Evolutionary conservation across 768 basidiomycete species (phyloP), one percentile per base, ranked within the genome.

Genomic region (Boletus vermiculosoides): DNA sequence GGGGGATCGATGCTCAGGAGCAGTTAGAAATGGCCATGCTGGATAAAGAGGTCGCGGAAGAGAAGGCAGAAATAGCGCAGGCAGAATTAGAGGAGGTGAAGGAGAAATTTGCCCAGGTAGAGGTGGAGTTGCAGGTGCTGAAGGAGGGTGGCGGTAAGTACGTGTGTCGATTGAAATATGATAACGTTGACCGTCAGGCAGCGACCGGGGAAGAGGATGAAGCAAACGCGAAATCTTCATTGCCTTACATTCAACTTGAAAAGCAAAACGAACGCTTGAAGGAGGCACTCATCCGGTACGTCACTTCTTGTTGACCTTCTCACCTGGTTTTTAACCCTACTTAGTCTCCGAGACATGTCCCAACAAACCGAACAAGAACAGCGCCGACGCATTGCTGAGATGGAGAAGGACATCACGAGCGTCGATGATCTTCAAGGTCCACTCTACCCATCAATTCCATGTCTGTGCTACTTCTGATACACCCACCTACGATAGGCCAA

Each of bases 41-140:
- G 63, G 97, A 99, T 70, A 94, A 93, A 74, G 97, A 99, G 71
- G 86, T 98, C 39, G 95, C 96, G 0, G 97, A 98, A 68, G 96
- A 98, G 71, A 84, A 85, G 57, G 87, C 90, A 0, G 96, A 98
- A 71, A 68, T 83, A 2, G 87, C 87, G 0, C 87, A 93, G 68
- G 72, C 78, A 0, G 93, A 94, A 66, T 66, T 94, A 49, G 92
- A 90, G 63, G 88, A 87, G 52, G 67, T 88, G 56, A 88, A 80
- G 64, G 96, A 98, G 73, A 83, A 79, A 62, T 59, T 92, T 47
- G 91, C 89, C 7, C 82, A 88, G 45, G 61, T 88, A 31, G 89
- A 97, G 66, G 87, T 97, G 15, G 95, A 98, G 70, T 75, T 94
- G 45, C 83, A 83, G 12, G 88, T 92, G 18, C 56, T 97, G 60